Evolutionary conservation across 768 basidiomycete genomes (phyloP).

Genomic region (Suillus variegatus): DNA sequence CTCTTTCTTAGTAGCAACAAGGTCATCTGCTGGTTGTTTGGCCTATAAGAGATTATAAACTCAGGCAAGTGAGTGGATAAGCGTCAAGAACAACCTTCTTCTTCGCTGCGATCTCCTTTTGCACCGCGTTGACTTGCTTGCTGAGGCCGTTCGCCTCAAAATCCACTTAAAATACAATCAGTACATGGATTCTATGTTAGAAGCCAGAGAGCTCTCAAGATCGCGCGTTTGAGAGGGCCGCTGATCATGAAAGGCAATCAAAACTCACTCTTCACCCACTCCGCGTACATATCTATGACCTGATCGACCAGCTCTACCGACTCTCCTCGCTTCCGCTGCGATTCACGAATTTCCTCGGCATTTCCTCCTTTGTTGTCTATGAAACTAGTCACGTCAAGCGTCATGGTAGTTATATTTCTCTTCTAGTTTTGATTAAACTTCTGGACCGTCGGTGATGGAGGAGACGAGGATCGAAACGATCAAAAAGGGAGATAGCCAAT

Average conservation of each 20-base stretch:
- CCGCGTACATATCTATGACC: conserved; percentile 85
- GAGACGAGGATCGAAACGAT: background rate
- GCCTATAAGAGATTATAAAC: conserved; percentile 49
- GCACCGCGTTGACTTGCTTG: conserved; percentile 85
- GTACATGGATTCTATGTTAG: background rate
- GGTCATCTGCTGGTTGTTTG: conserved; percentile 87
- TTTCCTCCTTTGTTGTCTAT: conserved; percentile 92
- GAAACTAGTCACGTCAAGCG: conserved; percentile 77
- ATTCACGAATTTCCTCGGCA: conserved; percentile 85
- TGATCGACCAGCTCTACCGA: conserved; percentile 93
- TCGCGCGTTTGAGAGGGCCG: conserved; percentile 5
- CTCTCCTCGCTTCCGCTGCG: conserved; percentile 88
- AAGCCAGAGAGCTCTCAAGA: background rate
- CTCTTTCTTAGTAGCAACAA: conserved; percentile 81
- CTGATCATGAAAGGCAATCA: conserved; percentile 8
- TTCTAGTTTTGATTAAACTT: conserved; percentile 1
- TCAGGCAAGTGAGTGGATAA: background rate
- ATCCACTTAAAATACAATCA: conserved; percentile 58
- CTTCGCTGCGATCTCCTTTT: conserved; percentile 93
- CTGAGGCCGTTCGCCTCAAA: conserved; percentile 77
- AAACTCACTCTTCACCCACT: conserved; percentile 91
- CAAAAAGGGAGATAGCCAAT: background rate
- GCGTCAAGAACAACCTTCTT: conserved; percentile 68
- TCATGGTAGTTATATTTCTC: conserved; percentile 51
- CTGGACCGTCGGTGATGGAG: background rate